Evolutionary conservation across 2,329 filamentous ascomycete species (phyloP).

Genomic region (Septoria petroselini): DNA sequence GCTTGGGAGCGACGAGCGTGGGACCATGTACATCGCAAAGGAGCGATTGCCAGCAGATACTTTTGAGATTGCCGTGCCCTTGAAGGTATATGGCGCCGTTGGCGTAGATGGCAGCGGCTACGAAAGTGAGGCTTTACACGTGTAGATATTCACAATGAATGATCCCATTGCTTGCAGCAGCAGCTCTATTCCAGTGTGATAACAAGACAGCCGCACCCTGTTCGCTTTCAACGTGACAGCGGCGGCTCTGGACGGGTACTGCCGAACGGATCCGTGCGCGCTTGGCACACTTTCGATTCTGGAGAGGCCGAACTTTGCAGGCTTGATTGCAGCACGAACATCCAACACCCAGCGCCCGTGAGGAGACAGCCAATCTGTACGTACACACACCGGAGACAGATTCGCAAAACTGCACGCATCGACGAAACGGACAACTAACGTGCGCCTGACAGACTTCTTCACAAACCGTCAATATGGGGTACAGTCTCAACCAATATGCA

Average conservation of each 20-base stretch:
- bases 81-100: slow-evolving; percentile 38
- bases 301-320: not conserved
- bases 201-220: no score
- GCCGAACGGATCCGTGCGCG: no score
- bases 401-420: not conserved
- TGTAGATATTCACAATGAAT: slow-evolving; percentile 19
- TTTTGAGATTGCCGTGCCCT: slow-evolving; percentile 40
- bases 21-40: slow-evolving; percentile 35
- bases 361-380: slow-evolving; percentile 25
- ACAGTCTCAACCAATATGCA: slow-evolving; percentile 36
- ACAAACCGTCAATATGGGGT: slow-evolving; percentile 54
- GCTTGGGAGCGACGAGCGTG: slow-evolving; percentile 38
- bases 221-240: no score
- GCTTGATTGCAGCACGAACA: slow-evolving; percentile 20
- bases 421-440: not conserved
- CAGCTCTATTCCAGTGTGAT: no score
- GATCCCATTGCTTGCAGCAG: no score
- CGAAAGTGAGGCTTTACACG: slow-evolving; percentile 24
- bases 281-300: no score
- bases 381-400: slow-evolving; percentile 13
- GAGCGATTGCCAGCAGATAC: slow-evolving; percentile 38
- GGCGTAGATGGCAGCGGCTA: slow-evolving; percentile 24
- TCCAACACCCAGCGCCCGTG: slow-evolving; percentile 25
- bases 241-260: no score
- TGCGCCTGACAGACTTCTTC: slow-evolving; percentile 39